Conservation (phyloP, 768 basidiomycete species). For the Rhodotorula kratochvilovae region DNA sequence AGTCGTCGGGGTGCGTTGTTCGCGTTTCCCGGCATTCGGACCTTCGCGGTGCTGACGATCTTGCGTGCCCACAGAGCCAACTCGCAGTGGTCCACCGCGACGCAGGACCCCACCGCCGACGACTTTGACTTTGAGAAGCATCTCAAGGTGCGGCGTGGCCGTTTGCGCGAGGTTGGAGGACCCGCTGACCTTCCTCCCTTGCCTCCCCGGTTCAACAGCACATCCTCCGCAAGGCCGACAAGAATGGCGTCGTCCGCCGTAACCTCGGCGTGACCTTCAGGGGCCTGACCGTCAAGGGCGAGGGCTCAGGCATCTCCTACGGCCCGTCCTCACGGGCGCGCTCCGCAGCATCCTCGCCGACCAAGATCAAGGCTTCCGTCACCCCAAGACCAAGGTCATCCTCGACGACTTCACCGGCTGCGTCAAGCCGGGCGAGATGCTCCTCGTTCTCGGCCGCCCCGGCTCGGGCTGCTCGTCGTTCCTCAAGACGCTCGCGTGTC, state of each 20-base stretch:
- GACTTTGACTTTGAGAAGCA: constrained; percentile 38
- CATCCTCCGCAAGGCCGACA: constrained; percentile 27
- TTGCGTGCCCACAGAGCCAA: neutral
- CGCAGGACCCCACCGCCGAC: constrained; percentile 24
- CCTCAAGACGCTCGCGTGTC: constrained; percentile 55
- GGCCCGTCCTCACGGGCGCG: constrained; percentile 19
- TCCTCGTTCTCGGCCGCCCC: constrained; percentile 53
- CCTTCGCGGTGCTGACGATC: neutral
- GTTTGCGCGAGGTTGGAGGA: neutral
- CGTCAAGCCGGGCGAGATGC: constrained; percentile 67
- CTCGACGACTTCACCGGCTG: constrained; percentile 61
- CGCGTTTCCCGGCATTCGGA: neutral
- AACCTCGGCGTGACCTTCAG: constrained; percentile 34
- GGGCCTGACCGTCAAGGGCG: constrained; percentile 27
- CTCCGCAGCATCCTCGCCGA: constrained; percentile 10
- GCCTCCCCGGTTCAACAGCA: neutral
- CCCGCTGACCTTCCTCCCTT: neutral
- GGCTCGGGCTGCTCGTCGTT: constrained; percentile 50
- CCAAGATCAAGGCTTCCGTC: constrained; percentile 21
- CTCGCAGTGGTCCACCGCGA: constrained; percentile 6
- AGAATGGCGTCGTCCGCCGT: constrained; percentile 17
- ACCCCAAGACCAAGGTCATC: constrained; percentile 45
- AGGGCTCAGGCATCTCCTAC: constrained; percentile 26
- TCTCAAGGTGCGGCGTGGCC: neutral
- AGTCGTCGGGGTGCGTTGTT: neutral